Conservation (phyloP, 768 basidiomycete species). For the Leccinellum albellum region DNA sequence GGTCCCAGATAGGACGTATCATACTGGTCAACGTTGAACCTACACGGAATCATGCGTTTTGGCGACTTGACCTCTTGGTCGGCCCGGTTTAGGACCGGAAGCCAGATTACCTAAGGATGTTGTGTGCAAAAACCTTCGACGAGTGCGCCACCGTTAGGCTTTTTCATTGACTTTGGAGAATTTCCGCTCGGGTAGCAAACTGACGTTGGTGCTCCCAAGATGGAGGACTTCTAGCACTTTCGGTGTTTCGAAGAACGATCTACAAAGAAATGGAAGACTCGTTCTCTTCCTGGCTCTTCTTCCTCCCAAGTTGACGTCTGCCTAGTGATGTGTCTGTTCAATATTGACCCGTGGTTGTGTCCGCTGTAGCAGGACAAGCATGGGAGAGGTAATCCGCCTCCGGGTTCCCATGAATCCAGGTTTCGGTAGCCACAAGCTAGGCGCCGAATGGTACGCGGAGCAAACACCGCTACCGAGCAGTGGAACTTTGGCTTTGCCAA, state of each 20-base stretch:
- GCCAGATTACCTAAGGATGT: constrained; percentile 11
- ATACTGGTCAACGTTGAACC: too few relatives aligned
- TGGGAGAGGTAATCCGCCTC: constrained; percentile 20
- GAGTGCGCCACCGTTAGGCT: not conserved
- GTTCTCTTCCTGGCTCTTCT: constrained; percentile 5
- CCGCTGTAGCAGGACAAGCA: not conserved
- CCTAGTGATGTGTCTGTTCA: constrained; percentile 4
- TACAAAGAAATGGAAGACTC: constrained; percentile 21
- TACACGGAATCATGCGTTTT: too few relatives aligned
- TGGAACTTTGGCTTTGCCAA: constrained; percentile 5
- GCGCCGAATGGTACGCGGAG: constrained; percentile 2
- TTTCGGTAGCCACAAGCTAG: not conserved
- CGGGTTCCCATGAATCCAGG: constrained; percentile 5
- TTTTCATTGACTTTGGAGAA: not conserved
- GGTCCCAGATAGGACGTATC: too few relatives aligned
- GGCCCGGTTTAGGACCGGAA: not conserved
- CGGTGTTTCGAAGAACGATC: constrained; percentile 16
- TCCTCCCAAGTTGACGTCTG: not conserved
- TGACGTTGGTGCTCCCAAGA: constrained; percentile 16
- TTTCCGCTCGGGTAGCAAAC: constrained; percentile 1
- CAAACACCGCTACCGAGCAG: not conserved
- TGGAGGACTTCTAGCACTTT: constrained; percentile 15
- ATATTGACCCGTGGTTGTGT: not conserved
- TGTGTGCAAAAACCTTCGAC: not conserved
- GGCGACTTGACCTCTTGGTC: too few relatives aligned